Evolutionary conservation across 2,329 filamentous ascomycete genomes (phyloP).

Genomic region (Didymella arachidicola): DNA sequence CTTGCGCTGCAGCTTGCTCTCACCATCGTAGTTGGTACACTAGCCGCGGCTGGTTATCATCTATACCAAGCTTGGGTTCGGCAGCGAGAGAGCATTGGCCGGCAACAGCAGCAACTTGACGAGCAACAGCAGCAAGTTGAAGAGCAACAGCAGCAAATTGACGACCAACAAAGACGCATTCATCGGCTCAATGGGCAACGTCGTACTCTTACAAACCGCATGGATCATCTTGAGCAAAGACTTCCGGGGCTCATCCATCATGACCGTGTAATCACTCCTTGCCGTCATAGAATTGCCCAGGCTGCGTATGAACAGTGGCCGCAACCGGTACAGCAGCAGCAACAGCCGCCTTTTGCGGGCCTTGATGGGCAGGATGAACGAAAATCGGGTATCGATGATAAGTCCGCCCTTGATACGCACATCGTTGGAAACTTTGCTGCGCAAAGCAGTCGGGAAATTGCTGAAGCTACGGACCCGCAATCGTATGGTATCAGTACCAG

Average conservation of each 20-base stretch:
- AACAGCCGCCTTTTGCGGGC: background rate
- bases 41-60: background rate
- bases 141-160: too few species aligned
- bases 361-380: background rate
- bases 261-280: background rate
- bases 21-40: background rate
- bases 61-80: background rate
- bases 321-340: background rate
- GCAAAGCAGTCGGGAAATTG: background rate
- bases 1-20: background rate
- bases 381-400: too few species aligned
- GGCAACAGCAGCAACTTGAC: background rate
- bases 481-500: background rate
- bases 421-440: background rate
- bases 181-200: too few species aligned
- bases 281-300: too few species aligned
- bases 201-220: too few species aligned
- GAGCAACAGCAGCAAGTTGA: background rate
- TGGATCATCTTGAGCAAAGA: too few species aligned
- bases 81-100: background rate
- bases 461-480: background rate
- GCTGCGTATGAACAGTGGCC: too few species aligned
- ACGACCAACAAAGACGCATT: too few species aligned
- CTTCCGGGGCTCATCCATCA: background rate
- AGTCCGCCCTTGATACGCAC: background rate